Percentiles rank a stretch among this genome's conserved stretches.
Evolutionary conservation across 805 yeast species (phyloP).

Genomic region (Saturnispora halmiae): DNA sequence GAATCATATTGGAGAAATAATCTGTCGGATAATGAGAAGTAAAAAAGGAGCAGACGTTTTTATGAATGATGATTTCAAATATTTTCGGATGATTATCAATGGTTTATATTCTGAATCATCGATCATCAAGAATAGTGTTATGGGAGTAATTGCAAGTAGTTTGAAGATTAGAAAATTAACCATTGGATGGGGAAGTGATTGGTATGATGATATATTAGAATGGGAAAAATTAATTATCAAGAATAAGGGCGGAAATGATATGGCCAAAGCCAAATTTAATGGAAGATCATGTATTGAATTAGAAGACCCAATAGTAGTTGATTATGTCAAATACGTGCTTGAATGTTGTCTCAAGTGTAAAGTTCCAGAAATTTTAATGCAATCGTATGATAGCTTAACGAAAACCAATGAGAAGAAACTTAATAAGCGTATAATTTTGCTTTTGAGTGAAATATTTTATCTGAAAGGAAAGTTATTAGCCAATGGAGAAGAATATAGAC

Average conservation of each 20-base stretch:
- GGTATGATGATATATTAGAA: constrained; percentile 6
- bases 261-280: constrained; percentile 10
- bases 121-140: constrained; percentile 9
- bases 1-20: constrained; percentile 7
- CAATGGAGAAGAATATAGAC: constrained; percentile 25
- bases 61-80: constrained; percentile 45
- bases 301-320: constrained; percentile 42
- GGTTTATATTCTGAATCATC: constrained; percentile 35
- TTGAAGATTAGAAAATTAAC: constrained; percentile 52
- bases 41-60: constrained; percentile 54
- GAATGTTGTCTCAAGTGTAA: constrained; percentile 47
- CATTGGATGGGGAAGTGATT: constrained; percentile 30
- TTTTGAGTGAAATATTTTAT: constrained; percentile 54
- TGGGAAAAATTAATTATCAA: constrained; percentile 10
- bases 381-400: constrained; percentile 27
- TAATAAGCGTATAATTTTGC: constrained; percentile 49
- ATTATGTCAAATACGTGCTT: constrained; percentile 56
- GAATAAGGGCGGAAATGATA: not conserved
- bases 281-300: constrained; percentile 28
- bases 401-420: constrained; percentile 32
- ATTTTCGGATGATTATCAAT: constrained; percentile 47
- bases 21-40: constrained; percentile 1
- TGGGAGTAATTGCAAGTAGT: constrained; percentile 12
- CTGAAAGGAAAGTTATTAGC: constrained; percentile 51
- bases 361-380: constrained; percentile 39